A percentile compares a stretch with the other conserved stretches of the same genome.
Evolutionary conservation across 192 early-diverging fungal genomes (phyloP).

Genomic region (Backusella mclennaniae): DNA sequence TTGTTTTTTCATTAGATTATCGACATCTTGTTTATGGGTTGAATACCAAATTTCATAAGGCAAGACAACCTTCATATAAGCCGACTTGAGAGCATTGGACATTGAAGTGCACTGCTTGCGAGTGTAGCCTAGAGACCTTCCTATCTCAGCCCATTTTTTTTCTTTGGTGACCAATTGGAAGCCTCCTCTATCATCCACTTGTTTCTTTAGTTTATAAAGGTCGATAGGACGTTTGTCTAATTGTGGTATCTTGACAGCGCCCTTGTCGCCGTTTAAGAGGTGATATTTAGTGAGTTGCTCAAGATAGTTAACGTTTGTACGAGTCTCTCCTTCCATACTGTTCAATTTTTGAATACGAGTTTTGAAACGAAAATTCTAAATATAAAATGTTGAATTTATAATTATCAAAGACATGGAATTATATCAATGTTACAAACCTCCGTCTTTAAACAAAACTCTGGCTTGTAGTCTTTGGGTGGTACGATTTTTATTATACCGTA

Average conservation of each 20-base stretch:
- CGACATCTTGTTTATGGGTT: constrained; percentile 36
- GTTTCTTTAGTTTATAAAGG: constrained; percentile 77
- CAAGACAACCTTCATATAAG: constrained; percentile 63
- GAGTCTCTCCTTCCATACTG: constrained; percentile 86
- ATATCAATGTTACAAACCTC: constrained; percentile 43
- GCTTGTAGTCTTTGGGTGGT: constrained; percentile 84
- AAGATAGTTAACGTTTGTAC: constrained; percentile 85
- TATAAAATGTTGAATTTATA: not conserved
- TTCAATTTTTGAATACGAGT: constrained; percentile 91
- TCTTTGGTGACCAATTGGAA: constrained; percentile 65
- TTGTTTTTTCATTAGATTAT: not conserved
- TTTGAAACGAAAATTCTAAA: constrained; percentile 81
- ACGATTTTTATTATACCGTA: constrained; percentile 93
- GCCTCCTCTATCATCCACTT: constrained; percentile 77
- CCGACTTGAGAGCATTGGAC: constrained; percentile 70
- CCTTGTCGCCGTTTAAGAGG: constrained; percentile 63
- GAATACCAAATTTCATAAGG: constrained; percentile 69
- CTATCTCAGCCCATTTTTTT: constrained; percentile 89
- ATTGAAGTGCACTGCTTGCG: constrained; percentile 74
- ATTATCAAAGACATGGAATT: not conserved
- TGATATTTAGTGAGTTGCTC: constrained; percentile 93
- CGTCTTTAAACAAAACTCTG: constrained; percentile 84
- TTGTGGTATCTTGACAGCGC: constrained; percentile 76
- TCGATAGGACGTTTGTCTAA: constrained; percentile 86
- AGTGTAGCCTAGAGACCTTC: constrained; percentile 67